Evolutionary conservation across 805 yeast species (phyloP).

Genomic region (Lachancea dasiensis): DNA sequence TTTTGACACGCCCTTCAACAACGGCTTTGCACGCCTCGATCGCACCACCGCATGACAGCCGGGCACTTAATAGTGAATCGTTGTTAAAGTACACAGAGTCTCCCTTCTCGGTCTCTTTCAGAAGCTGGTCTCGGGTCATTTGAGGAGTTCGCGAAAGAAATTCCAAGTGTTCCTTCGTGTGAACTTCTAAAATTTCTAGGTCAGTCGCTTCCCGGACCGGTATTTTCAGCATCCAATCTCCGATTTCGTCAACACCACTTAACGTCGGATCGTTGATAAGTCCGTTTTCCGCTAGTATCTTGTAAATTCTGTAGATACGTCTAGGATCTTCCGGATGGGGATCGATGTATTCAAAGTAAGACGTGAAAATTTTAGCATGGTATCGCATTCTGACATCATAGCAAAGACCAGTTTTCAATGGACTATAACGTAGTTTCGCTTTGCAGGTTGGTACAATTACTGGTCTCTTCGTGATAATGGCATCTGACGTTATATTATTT

Average conservation of each 20-base stretch:
- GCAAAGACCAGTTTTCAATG: conserved; percentile 85
- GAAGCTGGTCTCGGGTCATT: conserved; percentile 70
- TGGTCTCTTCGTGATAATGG: conserved; percentile 20
- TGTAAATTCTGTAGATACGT: conserved; percentile 88
- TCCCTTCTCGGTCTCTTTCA: conserved; percentile 81
- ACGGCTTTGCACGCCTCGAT: conserved; percentile 96
- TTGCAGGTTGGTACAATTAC: conserved; percentile 51
- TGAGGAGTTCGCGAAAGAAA: conserved; percentile 68
- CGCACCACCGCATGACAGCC: conserved; percentile 92
- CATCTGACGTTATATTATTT: not conserved
- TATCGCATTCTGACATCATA: conserved; percentile 97
- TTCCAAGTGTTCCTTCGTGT: conserved; percentile 70
- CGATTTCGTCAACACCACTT: conserved; percentile 64
- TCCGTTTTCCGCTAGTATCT: conserved; percentile 91
- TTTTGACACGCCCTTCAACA: conserved; percentile 85
- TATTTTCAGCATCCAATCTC: conserved; percentile 79
- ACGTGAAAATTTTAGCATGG: conserved; percentile 90
- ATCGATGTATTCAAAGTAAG: conserved; percentile 88
- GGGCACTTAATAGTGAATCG: conserved; percentile 82
- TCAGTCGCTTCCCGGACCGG: conserved; percentile 85
- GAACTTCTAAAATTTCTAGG: conserved; percentile 84
- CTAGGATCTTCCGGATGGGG: conserved; percentile 99
- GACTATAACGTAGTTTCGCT: conserved; percentile 66
- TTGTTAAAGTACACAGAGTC: conserved; percentile 94
- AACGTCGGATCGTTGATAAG: conserved; percentile 73